Percentiles rank a stretch among this genome's conserved stretches.
Evolutionary conservation across 2,329 filamentous ascomycete genomes (phyloP).

Genomic region (Penicillium sp.): DNA sequence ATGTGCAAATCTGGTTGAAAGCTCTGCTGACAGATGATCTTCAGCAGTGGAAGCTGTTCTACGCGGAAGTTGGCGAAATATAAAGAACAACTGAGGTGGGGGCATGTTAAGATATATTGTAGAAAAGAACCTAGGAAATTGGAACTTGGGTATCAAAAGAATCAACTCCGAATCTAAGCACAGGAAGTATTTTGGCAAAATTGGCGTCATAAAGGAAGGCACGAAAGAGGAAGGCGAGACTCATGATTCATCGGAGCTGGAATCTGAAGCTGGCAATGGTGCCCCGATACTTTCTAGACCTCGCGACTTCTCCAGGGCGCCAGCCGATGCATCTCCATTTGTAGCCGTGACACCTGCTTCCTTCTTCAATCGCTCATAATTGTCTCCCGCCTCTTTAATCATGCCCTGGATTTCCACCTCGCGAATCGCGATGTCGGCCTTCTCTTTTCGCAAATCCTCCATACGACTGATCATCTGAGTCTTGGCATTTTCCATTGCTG

Average conservation of each 20-base stretch:
- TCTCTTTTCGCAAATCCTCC: constrained; percentile 68
- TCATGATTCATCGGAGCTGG: constrained; percentile 30
- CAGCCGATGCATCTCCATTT: constrained; percentile 25
- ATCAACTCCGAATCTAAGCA: constrained; percentile 10
- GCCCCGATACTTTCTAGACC: constrained; percentile 42
- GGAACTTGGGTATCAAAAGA: constrained; percentile 21
- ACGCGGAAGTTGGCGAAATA: constrained; percentile 28
- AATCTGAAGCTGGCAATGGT: constrained; percentile 28
- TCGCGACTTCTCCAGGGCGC: constrained; percentile 32
- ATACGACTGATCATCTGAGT: constrained; percentile 63
- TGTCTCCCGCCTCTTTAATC: constrained; percentile 76
- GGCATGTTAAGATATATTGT: constrained; percentile 27
- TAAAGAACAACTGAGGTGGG: constrained; percentile 30
- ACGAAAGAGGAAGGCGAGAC: neutral
- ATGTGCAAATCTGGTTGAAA: neutral
- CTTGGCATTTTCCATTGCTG: constrained; percentile 64
- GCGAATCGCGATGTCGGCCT: constrained; percentile 64
- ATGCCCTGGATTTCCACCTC: constrained; percentile 79
- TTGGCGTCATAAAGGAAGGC: neutral
- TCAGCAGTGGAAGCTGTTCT: constrained; percentile 8
- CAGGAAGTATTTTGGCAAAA: neutral
- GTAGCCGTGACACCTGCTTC: constrained; percentile 38
- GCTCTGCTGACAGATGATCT: constrained; percentile 6
- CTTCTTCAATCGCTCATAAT: constrained; percentile 61
- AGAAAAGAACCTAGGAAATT: neutral